Evolutionary conservation across 1,139 yeast species (phyloP), one percentile per base, ranked within the genome.

Genomic region (Pneumocystis canis): DNA sequence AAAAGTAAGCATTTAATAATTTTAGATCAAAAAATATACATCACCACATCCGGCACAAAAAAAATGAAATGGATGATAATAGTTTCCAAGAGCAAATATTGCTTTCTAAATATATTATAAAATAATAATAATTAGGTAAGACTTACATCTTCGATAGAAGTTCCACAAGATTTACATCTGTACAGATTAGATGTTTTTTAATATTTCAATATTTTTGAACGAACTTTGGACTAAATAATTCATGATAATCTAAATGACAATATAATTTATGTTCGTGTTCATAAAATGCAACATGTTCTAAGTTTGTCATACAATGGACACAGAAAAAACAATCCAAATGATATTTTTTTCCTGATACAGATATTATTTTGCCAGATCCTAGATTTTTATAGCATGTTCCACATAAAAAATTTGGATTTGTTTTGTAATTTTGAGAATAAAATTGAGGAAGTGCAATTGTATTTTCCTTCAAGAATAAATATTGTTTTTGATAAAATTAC

Each of bases 171-270:
- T 11, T 68, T 69, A 67, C 76, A 74, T 57, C 70, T 66, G 0
- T 71, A 71, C 2, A 14, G 14, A 16, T 37, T 14, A 37, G 14
- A 37, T 2, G 14, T 37, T 14, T 37, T 6, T 37, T 11, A 16
- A 16, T 16, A 37, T 9, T 14, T 14, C 16, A 37, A 37, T 37
- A 18, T 37, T 37, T 16, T 37, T 16, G 40, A 37, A 32, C 5
- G 14, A 37, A 37, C 40, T 18, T 37, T 37, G 40, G 40, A 1
- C 75, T 72, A 63, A 72, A 73, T 41, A 68, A 63, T 57, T 72
- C 72, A 54, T 74, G 76, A 63, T 71, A 74, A 61, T 74, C 76
- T 31, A 72, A 64, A 63, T 74, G 75, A 62, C 76, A 74, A 63
- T 69, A 73, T 1, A 73, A 64, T 39, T 66, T 62, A 18, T 64